Evolutionary conservation across 192 early-diverging fungal genomes (phyloP), one percentile per base, ranked within the genome.

Genomic region (Podila epicladia): DNA sequence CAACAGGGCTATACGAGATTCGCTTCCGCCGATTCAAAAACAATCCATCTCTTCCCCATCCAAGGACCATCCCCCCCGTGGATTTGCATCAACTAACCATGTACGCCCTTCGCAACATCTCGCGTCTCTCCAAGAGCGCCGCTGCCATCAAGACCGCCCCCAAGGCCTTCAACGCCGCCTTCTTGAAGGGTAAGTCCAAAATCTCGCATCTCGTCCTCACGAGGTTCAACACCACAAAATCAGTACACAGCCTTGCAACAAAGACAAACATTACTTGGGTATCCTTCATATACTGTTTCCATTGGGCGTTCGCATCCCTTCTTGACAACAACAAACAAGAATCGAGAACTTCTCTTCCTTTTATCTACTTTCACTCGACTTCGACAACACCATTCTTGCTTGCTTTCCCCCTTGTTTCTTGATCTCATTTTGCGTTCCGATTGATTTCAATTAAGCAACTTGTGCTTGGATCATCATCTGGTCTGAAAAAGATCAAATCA

Each of bases 71-170:
- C 24, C 57, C 63, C 67, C 38, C 58, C 71, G 70, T 80, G 77
- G 77, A 80, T 80, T 45, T 45, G 41, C 41, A 45, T 45, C 41
- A 45, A 45, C 41, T 72, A 65, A 67, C 71, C 65, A 80, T 80
- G 77, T 80, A 80, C 77, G 77, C 77, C 29, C 77, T 80, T 80
- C 77, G 77, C 71, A 80, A 80, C 77, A 80, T 80, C 77, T 80
- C 77, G 77, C 77, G 77, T 80, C 77, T 80, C 77, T 80, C 77
- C 24, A 72, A 73, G 77, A 80, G 77, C 77, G 77, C 77, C 62
- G 71, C 77, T 58, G 77, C 77, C 67, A 62, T 80, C 77, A 72
- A 72, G 70, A 80, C 77, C 67, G 77, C 67, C 77, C 77, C 77
- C 67, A 80, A 80, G 77, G 77, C 77, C 62, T 72, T 80, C 71